A percentile compares a stretch with the other conserved stretches of the same genome.
phyloP scores from a whole-genome alignment of 305 asterid genomes.

The Lippia alba region DNA sequence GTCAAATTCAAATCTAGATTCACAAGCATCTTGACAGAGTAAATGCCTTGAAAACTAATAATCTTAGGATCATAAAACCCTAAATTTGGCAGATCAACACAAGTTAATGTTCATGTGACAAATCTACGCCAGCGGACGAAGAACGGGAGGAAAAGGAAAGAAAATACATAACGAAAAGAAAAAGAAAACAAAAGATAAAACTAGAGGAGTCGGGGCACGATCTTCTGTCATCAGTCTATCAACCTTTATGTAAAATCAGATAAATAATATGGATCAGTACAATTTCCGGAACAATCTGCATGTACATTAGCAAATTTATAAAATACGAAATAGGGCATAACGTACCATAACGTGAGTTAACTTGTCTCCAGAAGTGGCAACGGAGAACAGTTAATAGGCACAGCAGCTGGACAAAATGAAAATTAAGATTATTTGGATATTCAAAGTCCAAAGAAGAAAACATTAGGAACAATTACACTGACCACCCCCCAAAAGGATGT shows the following conservation, averaged over 20 bases:
- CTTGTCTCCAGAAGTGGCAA: constrained; percentile 57
- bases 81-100: constrained; percentile 14
- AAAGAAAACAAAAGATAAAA: not conserved
- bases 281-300: constrained; percentile 8
- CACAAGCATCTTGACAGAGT: constrained; percentile 28
- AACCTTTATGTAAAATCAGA: constrained; percentile 36
- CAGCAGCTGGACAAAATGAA: constrained; percentile 42
- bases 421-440: constrained; percentile 1
- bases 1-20: constrained; percentile 30
- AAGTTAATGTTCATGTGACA: constrained; percentile 24
- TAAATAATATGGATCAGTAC: constrained; percentile 19
- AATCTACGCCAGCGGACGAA: constrained; percentile 16
- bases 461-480: not conserved
- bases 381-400: constrained; percentile 49
- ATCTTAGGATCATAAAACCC: constrained; percentile 30
- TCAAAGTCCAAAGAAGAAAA: constrained; percentile 1
- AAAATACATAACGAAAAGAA: too few species aligned
- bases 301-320: constrained; percentile 19
- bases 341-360: constrained; percentile 42
- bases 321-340: constrained; percentile 21
- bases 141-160: too few species aligned
- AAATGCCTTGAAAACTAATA: constrained; percentile 18
- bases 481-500: too few species aligned
- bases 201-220: constrained; percentile 26
- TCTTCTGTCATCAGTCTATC: constrained; percentile 35